Conservation (phyloP, 345 rosid genomes). For the Gossypioides kirkii region DNA sequence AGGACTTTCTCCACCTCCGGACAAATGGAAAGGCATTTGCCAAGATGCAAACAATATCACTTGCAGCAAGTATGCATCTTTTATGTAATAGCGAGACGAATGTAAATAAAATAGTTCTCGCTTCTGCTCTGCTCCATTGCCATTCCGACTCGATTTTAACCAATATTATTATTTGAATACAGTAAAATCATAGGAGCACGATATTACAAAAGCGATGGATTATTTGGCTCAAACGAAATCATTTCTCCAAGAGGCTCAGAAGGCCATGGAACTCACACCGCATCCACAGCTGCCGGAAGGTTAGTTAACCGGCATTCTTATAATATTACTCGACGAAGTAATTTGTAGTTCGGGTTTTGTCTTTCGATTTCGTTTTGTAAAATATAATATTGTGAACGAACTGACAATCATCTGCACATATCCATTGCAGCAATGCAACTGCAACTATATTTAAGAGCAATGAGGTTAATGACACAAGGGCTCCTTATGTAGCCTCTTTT, state of each 20-base stretch:
- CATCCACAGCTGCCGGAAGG: conserved; percentile 38
- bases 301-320: conserved; percentile 1
- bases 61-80: conserved; percentile 6
- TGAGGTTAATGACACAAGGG: background rate
- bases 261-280: conserved; percentile 47
- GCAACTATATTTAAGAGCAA: conserved; percentile 3
- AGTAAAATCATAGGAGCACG: conserved; percentile 32
- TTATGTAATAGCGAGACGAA: too few species aligned
- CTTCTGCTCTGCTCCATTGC: too few species aligned
- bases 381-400: background rate
- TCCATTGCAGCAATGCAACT: background rate
- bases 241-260: conserved; percentile 18
- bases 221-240: conserved; percentile 1
- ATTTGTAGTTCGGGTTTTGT: background rate
- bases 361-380: background rate
- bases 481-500: conserved; percentile 32
- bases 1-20: conserved; percentile 12
- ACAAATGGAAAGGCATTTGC: conserved; percentile 1
- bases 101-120: too few species aligned
- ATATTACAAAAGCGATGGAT: background rate
- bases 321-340: conserved; percentile 3
- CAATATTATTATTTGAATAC: background rate
- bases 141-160: background rate
- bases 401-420: background rate
- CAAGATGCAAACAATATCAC: background rate